Base-by-base conservation (phyloP, 169 alveolate species). In the Fabrea salina region DNA sequence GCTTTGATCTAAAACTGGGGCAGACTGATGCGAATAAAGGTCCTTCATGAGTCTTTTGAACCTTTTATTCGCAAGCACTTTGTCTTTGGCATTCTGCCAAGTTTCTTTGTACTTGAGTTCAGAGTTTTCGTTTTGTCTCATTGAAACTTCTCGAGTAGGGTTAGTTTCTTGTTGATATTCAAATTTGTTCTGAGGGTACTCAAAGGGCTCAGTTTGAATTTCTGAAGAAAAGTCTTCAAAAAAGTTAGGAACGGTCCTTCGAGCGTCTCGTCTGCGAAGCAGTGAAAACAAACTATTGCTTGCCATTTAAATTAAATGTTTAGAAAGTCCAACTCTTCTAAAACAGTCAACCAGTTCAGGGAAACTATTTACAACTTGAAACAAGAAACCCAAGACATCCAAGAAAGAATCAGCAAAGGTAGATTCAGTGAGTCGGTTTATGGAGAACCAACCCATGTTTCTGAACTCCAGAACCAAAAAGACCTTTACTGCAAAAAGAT, bases 401-500 rank as follows among this genome's bases (percentile, higher is more conserved):
- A 72, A 35, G 80, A 72, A 2, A 16, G 51, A 40, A 44, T 72
- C 37, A 19, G 32, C 11, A 16, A 16, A n/a, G 80, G 51, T 30
- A 8, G 19, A 7, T 25, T 30, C 8, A 37, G 16, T 8, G n/a
- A 47, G 8, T 16, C 32, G 11, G 54, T 51, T 33, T 16, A 41
- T 16, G 61, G 41, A 19, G 44, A 16, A 2, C 86, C 81, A 19
- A 76, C 91, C 1, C 66, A 85, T 57, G 81, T 85, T 16, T 87
- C 91, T 27, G 70, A 54, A 7, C 75, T 85, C 6, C 77, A 85
- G 76, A 77, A 86, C 30, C 82, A 78, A 75, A 89, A 83, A 22
- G 92, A 86, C 27, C 79, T 61, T 39, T 86, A 82, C 53, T 64
- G 87, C 3, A 82, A 58, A 33, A 78, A 79, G 59, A 86, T 86